A percentile compares a stretch with the other conserved stretches of the same genome.
These are phyloP conservation scores for Suillus luteus DNA, from an alignment of 768 basidiomycete genomes.

Conservation along the genomic window DNA sequence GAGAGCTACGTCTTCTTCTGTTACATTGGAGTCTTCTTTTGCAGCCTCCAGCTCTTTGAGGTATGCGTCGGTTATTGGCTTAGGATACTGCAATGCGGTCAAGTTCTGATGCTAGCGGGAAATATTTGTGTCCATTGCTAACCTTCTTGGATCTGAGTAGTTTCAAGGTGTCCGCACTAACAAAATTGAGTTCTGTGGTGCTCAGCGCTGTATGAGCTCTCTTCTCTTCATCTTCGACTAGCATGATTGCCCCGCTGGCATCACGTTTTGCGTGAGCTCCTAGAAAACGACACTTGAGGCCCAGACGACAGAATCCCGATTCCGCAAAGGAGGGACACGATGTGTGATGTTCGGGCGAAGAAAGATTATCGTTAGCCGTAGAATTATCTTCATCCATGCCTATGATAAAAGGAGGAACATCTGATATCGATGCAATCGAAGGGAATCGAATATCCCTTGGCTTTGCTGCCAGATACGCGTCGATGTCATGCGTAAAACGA, in stretches of 20 bases:
- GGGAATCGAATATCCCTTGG: constrained; percentile 70
- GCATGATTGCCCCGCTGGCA: constrained; percentile 44
- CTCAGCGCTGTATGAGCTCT: constrained; percentile 48
- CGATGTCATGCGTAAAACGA: constrained; percentile 76
- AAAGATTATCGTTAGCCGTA: no score
- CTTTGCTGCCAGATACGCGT: constrained; percentile 76
- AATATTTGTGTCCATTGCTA: constrained; percentile 12
- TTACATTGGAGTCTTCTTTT: constrained; percentile 26
- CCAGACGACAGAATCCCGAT: constrained; percentile 41
- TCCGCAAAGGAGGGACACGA: constrained; percentile 31
- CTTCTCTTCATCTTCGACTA: constrained; percentile 60
- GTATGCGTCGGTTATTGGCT: constrained; percentile 65
- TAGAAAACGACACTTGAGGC: constrained; percentile 90
- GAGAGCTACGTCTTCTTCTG: constrained; percentile 14
- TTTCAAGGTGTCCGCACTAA: constrained; percentile 58
- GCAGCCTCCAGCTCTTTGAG: constrained; percentile 49
- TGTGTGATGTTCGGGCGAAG: constrained; percentile 26
- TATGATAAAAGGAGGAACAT: constrained; percentile 53
- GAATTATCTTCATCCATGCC: constrained; percentile 1
- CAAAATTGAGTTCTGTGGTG: constrained; percentile 69
- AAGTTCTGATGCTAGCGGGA: constrained; percentile 3
- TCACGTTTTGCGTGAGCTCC: constrained; percentile 66
- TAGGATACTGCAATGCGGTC: constrained; percentile 52
- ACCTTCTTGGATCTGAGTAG: constrained; percentile 72
- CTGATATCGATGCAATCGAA: constrained; percentile 41